Conservation (phyloP, 192 early-diverging fungal genomes). For the Dissophora globulifera region DNA sequence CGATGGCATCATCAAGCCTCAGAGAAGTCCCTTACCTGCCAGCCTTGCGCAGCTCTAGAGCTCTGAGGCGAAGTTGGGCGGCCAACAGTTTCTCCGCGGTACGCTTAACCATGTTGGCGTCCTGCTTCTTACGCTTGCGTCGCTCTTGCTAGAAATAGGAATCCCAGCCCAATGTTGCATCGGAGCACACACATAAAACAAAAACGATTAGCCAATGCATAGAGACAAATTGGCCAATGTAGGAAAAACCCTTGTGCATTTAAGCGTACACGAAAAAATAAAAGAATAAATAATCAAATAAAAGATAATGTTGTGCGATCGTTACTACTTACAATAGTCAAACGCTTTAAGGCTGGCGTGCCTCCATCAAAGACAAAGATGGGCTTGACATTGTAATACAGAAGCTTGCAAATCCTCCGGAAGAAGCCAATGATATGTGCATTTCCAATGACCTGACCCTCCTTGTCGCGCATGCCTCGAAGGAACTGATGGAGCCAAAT, state of each 20-base stretch:
- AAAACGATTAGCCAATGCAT: too few relatives aligned
- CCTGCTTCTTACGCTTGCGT: constrained; percentile 52
- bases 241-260: too few relatives aligned
- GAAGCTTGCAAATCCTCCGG: constrained; percentile 91
- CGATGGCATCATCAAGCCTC: too few relatives aligned
- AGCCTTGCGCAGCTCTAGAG: constrained; percentile 60
- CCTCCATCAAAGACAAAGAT: constrained; percentile 99
- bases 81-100: constrained; percentile 88
- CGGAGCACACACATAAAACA: too few relatives aligned
- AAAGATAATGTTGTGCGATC: too few relatives aligned
- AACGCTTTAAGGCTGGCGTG: constrained; percentile 85
- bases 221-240: too few relatives aligned
- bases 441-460: constrained; percentile 83
- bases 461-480: constrained; percentile 90
- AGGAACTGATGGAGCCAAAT: constrained; percentile 99
- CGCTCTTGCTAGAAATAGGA: constrained; percentile 69
- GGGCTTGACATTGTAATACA: constrained; percentile 89
- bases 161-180: too few relatives aligned
- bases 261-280: too few relatives aligned
- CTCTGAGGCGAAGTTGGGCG: constrained; percentile 79
- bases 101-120: constrained; percentile 65
- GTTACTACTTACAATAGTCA: constrained; percentile 73
- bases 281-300: too few relatives aligned
- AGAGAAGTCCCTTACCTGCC: constrained; percentile 57
- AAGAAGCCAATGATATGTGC: constrained; percentile 96